A percentile compares a stretch with the other conserved stretches of the same genome.
These are phyloP conservation scores for Fistulinella prunicolor DNA, from an alignment of 768 basidiomycete species.

Conservation along the genomic window DNA sequence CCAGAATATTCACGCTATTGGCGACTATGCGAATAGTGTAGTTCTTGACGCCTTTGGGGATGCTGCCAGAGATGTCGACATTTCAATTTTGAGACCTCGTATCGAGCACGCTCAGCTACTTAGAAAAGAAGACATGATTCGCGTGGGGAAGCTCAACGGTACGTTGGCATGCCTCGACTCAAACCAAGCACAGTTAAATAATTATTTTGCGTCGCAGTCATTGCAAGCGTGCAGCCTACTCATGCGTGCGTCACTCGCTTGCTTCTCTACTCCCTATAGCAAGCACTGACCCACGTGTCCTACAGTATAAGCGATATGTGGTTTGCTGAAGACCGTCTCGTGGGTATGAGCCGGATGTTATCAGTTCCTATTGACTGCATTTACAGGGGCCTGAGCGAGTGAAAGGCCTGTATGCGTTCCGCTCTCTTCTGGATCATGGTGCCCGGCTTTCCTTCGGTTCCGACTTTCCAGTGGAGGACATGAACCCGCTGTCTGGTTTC, in stretches of 20 bases:
- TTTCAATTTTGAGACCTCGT: slow-evolving; percentile 67
- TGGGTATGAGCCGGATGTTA: slow-evolving; percentile 32
- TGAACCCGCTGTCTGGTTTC: slow-evolving; percentile 83
- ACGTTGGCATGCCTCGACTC: slow-evolving; percentile 2
- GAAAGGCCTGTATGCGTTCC: slow-evolving; percentile 85
- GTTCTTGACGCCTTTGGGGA: slow-evolving; percentile 82
- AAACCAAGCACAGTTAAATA: neutral
- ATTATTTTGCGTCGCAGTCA: slow-evolving; percentile 48
- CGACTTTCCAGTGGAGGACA: slow-evolving; percentile 85
- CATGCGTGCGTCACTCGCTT: slow-evolving; percentile 57
- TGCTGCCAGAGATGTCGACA: slow-evolving; percentile 56
- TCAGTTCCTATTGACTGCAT: slow-evolving; percentile 14
- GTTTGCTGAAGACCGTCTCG: slow-evolving; percentile 81
- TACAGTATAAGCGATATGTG: slow-evolving; percentile 81
- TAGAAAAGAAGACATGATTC: slow-evolving; percentile 66
- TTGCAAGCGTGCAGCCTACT: slow-evolving; percentile 87
- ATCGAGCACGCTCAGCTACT: slow-evolving; percentile 93
- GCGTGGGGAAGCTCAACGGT: slow-evolving; percentile 81
- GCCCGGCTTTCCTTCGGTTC: slow-evolving; percentile 77
- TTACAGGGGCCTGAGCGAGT: slow-evolving; percentile 83
- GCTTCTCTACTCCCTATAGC: neutral
- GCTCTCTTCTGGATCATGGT: slow-evolving; percentile 62
- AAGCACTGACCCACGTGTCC: neutral
- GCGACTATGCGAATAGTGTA: slow-evolving; percentile 83
- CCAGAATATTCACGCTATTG: slow-evolving; percentile 86